Evolutionary conservation across 352 stramenopile species (phyloP).

Genomic region (Globisporangium heterothallicum): DNA sequence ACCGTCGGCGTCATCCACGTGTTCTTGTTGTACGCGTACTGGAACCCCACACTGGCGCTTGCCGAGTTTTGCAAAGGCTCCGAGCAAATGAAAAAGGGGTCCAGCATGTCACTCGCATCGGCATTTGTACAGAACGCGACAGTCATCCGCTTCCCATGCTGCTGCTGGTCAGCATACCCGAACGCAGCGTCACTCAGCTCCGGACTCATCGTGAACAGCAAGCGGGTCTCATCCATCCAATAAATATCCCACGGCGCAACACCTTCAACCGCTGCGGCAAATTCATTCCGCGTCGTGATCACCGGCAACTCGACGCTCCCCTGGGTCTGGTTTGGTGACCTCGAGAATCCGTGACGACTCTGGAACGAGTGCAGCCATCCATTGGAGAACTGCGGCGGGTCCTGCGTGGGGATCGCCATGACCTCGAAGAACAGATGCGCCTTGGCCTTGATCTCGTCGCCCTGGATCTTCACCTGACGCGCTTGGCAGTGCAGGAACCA

Average conservation of each 20-base stretch:
- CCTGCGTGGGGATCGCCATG: slow-evolving; percentile 34
- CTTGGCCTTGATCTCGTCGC: slow-evolving; percentile 73
- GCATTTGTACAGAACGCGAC: slow-evolving; percentile 59
- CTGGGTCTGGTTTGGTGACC: slow-evolving; percentile 20
- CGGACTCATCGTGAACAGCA: slow-evolving; percentile 43
- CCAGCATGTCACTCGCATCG: slow-evolving; percentile 61
- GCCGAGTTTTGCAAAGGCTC: slow-evolving; percentile 20
- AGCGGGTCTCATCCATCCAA: slow-evolving; percentile 67
- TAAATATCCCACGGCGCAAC: slow-evolving; percentile 59
- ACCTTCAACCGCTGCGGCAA: slow-evolving; percentile 39
- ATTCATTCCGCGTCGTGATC: slow-evolving; percentile 38
- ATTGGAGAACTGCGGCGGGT: slow-evolving; percentile 80
- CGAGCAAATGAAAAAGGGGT: slow-evolving; percentile 62
- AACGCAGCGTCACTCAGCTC: slow-evolving; percentile 16
- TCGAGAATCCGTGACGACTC: slow-evolving; percentile 61
- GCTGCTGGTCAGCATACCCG: background rate
- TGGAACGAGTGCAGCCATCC: slow-evolving; percentile 85
- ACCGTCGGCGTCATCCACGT: slow-evolving; percentile 70
- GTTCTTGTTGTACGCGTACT: slow-evolving; percentile 67
- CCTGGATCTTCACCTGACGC: slow-evolving; percentile 47
- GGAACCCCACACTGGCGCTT: slow-evolving; percentile 21
- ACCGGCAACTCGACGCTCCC: slow-evolving; percentile 27
- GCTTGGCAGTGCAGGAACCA: slow-evolving; percentile 77
- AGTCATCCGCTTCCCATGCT: slow-evolving; percentile 34
- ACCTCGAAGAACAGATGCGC: slow-evolving; percentile 62